These are phyloP conservation scores for Blastobotrys capitulatus DNA, from an alignment of 1,139 yeast species.

Conservation along the genomic window DNA sequence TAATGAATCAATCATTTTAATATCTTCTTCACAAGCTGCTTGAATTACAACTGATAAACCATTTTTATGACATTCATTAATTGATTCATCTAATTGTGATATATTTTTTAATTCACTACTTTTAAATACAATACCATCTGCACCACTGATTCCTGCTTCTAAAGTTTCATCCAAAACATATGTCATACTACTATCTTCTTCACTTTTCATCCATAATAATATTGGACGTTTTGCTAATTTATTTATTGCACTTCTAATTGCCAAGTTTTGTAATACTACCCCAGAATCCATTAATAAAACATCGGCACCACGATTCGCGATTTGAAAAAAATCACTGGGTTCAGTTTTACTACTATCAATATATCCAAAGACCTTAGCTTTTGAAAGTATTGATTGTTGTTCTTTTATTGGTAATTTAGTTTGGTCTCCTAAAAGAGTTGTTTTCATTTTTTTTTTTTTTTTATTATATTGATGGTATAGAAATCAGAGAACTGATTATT, in stretches of 20 bases:
- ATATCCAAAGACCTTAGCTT: slow-evolving; percentile 20
- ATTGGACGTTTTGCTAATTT: slow-evolving; percentile 22
- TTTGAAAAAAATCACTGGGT: slow-evolving; percentile 22
- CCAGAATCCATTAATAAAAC: slow-evolving; percentile 22
- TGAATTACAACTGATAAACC: slow-evolving; percentile 14
- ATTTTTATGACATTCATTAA: slow-evolving; percentile 12
- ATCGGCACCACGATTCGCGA: slow-evolving; percentile 18
- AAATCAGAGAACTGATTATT: no score
- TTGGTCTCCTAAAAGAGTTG: slow-evolving; percentile 13
- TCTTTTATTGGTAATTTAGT: slow-evolving; percentile 16
- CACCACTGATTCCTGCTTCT: slow-evolving; percentile 26
- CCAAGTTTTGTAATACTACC: slow-evolving; percentile 23
- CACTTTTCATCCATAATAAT: slow-evolving; percentile 20
- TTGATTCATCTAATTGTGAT: slow-evolving; percentile 1
- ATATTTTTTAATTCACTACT: slow-evolving; percentile 14
- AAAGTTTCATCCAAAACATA: slow-evolving; percentile 24
- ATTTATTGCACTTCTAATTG: slow-evolving; percentile 21
- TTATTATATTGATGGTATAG: no score
- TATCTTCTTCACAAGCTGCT: slow-evolving; percentile 8
- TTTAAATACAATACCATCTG: slow-evolving; percentile 23
- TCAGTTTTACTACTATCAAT: slow-evolving; percentile 25
- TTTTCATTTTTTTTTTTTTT: background rate
- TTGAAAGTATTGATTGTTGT: slow-evolving; percentile 17
- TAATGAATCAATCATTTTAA: slow-evolving; percentile 5
- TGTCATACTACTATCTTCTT: slow-evolving; percentile 13